Base-by-base conservation (phyloP, 2,329 filamentous ascomycete species). In the Rachicladosporium sp. region DNA sequence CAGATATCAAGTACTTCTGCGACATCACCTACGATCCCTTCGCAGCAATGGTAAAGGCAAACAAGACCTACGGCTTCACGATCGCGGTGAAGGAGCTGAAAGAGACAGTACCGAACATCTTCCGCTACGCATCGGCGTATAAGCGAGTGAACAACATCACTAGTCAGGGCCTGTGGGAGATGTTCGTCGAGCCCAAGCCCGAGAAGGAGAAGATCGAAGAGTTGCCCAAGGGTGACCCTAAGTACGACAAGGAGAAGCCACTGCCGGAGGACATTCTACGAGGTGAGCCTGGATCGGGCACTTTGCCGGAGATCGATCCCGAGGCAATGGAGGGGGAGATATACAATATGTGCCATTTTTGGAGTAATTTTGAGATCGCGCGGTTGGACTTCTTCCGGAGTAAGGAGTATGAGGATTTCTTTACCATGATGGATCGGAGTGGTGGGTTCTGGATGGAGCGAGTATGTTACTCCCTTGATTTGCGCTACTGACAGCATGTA, bases 281-380 rank as follows among this genome's bases (percentile, higher is more conserved):
- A 50, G 78, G 76, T 36, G 82, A 93, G 45, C 78, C 84, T 15
- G 78, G 76, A 30, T 72, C 73, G 40, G 78, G 79, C 46, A 73
- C 73, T 29, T 65, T 86, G n/a, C 78, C 81, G 23, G 78, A 91
- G 32, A 82, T 95, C 41, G 86, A 96, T 55, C 79, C 82, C 0
- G 88, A 96, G 56, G 76, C 80, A 32, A 98, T 98, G 91, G 89
- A 96, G 59, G 86, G 87, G 47, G 91, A 98, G 62, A 84, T 80
- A 53, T 98, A 98, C 71, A 98, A 98, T 67, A 98, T 98, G 91
- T 98, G 91, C 61, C 91, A 98, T 69, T 98, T 95, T 70, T 98
- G 91, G 91, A 94, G 87, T 62, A 98, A 98, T 62, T 98, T 98
- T 51, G 91, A 98, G 64, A 98, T 98, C 65, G 91, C 91, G 10